These are phyloP conservation scores for Solanum appendiculatum DNA, from an alignment of 257 asterid species.

Conservation along the genomic window DNA sequence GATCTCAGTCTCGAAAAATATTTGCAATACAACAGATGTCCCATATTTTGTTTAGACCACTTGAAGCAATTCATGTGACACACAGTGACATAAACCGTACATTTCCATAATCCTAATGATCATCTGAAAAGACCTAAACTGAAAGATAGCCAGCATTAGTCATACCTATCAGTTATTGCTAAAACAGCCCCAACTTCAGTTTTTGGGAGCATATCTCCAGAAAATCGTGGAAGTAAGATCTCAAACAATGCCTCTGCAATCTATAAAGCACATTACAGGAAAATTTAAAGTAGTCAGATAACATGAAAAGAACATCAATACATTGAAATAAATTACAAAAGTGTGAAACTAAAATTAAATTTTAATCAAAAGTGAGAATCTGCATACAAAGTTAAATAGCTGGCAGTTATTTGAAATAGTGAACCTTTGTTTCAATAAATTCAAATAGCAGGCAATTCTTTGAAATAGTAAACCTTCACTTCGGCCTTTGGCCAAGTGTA, in stretches of 20 bases:
- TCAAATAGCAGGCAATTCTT: not conserved
- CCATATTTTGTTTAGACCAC: not conserved
- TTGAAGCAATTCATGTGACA: not conserved
- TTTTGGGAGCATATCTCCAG: constrained; percentile 84
- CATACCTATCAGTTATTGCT: constrained; percentile 87
- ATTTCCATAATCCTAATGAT: not conserved
- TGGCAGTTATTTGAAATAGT: not conserved
- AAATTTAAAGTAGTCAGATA: not conserved
- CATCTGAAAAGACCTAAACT: not conserved
- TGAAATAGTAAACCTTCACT: not conserved
- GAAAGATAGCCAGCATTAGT: not conserved
- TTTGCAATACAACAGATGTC: not conserved
- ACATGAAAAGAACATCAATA: not conserved
- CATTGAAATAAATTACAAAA: not conserved
- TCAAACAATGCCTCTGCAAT: constrained; percentile 81
- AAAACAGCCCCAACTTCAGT: constrained; percentile 73
- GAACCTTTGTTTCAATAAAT: not conserved
- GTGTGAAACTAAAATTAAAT: not conserved
- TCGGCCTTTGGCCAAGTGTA: not conserved
- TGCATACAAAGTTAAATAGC: not conserved
- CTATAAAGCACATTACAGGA: constrained; percentile 22
- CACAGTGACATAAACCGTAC: not conserved
- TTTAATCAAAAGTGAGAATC: not conserved
- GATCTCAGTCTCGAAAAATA: not conserved
- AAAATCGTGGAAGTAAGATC: constrained; percentile 84